These are phyloP conservation scores for Mortierella claussenii DNA, from an alignment of 192 early-diverging fungal species.

Conservation along the genomic window DNA sequence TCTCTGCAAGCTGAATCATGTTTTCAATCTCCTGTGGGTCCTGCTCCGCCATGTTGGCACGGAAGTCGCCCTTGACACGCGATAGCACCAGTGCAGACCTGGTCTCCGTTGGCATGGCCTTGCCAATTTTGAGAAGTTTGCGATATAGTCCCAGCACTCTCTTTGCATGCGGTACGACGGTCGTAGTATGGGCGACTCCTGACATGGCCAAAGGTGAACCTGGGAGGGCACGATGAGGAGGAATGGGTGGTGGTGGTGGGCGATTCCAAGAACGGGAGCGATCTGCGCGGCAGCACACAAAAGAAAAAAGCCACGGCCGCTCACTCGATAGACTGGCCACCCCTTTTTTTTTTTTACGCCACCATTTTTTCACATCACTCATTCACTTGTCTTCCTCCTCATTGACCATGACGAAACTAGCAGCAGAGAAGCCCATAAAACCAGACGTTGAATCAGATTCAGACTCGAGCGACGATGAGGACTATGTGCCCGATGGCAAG, in stretches of 20 bases:
- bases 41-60: conserved; percentile 28
- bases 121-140: conserved; percentile 36
- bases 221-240: no score
- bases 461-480: conserved; percentile 45
- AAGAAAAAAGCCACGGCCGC: no score
- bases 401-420: conserved; percentile 16
- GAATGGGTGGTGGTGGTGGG: no score
- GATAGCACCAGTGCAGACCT: conserved; percentile 37
- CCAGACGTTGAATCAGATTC: conserved; percentile 36
- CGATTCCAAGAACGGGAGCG: no score
- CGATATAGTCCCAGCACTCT: conserved; percentile 31
- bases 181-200: background rate
- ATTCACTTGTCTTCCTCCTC: no score
- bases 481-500: conserved; percentile 50
- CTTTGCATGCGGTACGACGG: conserved; percentile 2
- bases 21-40: conserved; percentile 35
- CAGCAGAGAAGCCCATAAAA: conserved; percentile 24
- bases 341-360: no score
- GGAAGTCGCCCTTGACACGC: conserved; percentile 44
- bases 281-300: no score
- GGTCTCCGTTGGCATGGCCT: conserved; percentile 50
- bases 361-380: no score
- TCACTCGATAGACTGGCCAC: no score
- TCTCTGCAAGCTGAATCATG: conserved; percentile 50
- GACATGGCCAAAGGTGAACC: conserved; percentile 12